These are phyloP conservation scores for Dichotomocladium elegans DNA, from an alignment of 371 early-diverging fungal genomes.

Conservation along the genomic window DNA sequence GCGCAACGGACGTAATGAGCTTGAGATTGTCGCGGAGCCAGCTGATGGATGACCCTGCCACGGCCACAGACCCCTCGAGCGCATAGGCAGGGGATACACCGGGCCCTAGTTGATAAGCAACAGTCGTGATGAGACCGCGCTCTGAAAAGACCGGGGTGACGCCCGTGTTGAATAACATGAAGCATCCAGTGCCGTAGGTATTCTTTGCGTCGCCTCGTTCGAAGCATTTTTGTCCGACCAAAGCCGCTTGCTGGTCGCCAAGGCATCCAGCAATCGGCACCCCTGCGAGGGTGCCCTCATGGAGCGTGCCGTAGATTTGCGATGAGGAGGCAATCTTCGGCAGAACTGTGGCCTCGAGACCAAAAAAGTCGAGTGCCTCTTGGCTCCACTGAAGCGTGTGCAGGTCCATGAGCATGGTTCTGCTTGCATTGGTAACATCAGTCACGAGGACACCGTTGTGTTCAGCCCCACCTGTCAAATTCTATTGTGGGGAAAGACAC, in stretches of 20 bases:
- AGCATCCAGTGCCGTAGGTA: constrained; percentile 95
- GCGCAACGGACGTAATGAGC: constrained; percentile 64
- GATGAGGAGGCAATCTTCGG: constrained; percentile 84
- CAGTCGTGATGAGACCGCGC: constrained; percentile 87
- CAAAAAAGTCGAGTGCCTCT: constrained; percentile 73
- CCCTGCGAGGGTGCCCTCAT: constrained; percentile 51
- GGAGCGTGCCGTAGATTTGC: constrained; percentile 70
- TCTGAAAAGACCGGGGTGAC: constrained; percentile 67
- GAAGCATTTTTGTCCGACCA: constrained; percentile 93
- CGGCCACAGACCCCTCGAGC: constrained; percentile 91
- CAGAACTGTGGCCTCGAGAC: constrained; percentile 52
- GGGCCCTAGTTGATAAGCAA: constrained; percentile 84
- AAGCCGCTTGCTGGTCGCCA: constrained; percentile 95
- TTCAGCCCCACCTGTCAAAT: constrained; percentile 75
- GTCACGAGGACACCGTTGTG: constrained; percentile 73
- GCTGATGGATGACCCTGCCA: constrained; percentile 88
- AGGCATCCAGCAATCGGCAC: constrained; percentile 78
- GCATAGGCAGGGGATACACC: constrained; percentile 72
- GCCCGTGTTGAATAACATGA: constrained; percentile 95
- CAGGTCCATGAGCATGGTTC: constrained; percentile 93
- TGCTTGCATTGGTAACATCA: constrained; percentile 91
- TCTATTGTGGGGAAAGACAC: constrained; percentile 38
- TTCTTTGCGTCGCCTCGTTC: constrained; percentile 86
- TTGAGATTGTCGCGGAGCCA: constrained; percentile 89
- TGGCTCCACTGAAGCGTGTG: constrained; percentile 77